Base-by-base conservation (phyloP, 2,329 filamentous ascomycete genomes). In the Pyricularia pennisetigena region DNA sequence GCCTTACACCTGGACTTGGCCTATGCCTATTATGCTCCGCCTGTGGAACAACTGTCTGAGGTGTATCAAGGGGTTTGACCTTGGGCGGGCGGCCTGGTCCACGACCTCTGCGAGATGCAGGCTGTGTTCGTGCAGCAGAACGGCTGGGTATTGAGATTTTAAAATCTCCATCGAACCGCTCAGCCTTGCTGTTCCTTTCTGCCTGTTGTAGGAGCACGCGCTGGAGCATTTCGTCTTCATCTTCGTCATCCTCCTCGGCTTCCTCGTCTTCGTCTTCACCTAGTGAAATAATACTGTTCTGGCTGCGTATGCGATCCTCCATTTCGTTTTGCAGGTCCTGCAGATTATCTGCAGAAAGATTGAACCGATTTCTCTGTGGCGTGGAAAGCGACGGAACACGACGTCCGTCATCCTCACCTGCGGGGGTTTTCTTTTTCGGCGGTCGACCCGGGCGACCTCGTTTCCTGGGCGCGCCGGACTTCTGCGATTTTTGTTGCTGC, bases 351-450 rank as follows among this genome's bases (percentile, higher is more conserved):
- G 23, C 59, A 62, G 59, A 62, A 1, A 28, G 20, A 5, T 24
- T 62, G 12, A 28, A 67, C 35, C 71, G 77, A 61, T 67, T 71
- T 67, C 81, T 81, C 68, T 76, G 72, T 2, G 79, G 79, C 8
- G 79, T 80, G 6, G 79, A 80, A 8, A 81, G 70, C 0, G 79
- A 81, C 0, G 79, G 79, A 2, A 28, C 59, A 62, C 24, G 24
- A 26, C 9, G 59, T 14, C 14, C 12, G 2, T 29, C 59, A 20
- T 26, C 12, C 1, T 62, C 59, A 28, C 66, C 29, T 9, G 68
- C 41, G 16, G 41, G 4, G 5, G 20, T n/a, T 6, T 49, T 26
- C 26, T 64, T 28, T 57, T 69, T 68, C 3, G 68, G 68, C 68
- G 68, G 69, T 32, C 26, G 71, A 65, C 64, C 63, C 26, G 68